A percentile compares a stretch with the other conserved stretches of the same genome.
These are phyloP conservation scores for Tilletia walkeri DNA, from an alignment of 1,284 basidiomycete species.

Conservation along the genomic window DNA sequence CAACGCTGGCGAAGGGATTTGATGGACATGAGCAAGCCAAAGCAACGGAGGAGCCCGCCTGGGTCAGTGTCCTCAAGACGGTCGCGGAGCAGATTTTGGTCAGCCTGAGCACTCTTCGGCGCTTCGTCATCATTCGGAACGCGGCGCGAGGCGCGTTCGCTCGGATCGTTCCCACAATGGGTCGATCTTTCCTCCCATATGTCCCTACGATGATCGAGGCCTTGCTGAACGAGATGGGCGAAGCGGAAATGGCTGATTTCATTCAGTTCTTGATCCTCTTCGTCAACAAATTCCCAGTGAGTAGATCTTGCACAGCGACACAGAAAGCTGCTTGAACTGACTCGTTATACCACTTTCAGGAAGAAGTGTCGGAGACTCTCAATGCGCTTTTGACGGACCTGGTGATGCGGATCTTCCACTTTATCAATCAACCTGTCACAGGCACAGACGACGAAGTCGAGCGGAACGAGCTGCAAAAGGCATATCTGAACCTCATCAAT, in stretches of 20 bases:
- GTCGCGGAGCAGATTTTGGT: constrained; percentile 86
- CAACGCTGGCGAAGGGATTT: constrained; percentile 94
- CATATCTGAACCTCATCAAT: constrained; percentile 81
- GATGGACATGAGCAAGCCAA: constrained; percentile 20
- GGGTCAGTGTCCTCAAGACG: constrained; percentile 77
- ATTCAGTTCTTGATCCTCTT: constrained; percentile 89
- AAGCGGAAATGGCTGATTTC: constrained; percentile 89
- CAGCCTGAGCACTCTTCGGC: constrained; percentile 82
- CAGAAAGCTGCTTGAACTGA: background rate
- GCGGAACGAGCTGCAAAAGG: constrained; percentile 82
- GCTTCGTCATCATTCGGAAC: constrained; percentile 83
- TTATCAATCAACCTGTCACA: constrained; percentile 76
- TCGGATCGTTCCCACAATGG: constrained; percentile 84
- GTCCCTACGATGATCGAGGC: constrained; percentile 84
- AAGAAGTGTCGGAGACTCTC: constrained; percentile 75
- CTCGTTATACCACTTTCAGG: background rate
- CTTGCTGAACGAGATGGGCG: constrained; percentile 85
- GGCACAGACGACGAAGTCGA: constrained; percentile 87
- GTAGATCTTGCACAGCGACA: constrained; percentile 32
- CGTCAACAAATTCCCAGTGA: constrained; percentile 85
- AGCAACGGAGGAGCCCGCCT: constrained; percentile 68
- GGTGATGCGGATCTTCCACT: constrained; percentile 74
- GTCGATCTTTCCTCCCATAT: constrained; percentile 69
- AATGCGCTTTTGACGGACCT: constrained; percentile 87
- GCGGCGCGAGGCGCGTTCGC: constrained; percentile 82